Evolutionary conservation across 1,284 basidiomycete genomes (phyloP).

Genomic region (Melampsora abietis-canadensis): DNA sequence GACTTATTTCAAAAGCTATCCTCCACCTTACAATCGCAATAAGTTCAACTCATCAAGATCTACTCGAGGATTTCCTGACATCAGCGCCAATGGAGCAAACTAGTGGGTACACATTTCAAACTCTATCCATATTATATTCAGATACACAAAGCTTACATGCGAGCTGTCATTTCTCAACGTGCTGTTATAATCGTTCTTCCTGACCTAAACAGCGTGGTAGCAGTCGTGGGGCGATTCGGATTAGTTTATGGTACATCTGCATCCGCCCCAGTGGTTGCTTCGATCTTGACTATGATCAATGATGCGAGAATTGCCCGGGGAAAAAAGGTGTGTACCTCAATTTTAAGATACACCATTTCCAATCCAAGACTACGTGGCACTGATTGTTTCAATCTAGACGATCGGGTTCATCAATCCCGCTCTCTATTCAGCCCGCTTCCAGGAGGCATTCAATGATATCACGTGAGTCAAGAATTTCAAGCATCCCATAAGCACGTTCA

Average conservation of each 20-base stretch:
- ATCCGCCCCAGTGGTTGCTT: constrained; percentile 56
- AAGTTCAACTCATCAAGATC: constrained; percentile 60
- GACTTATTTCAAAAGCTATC: constrained; percentile 52
- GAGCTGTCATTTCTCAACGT: no score
- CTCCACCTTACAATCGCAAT: constrained; percentile 55
- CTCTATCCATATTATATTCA: no score
- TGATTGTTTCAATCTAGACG: constrained; percentile 43
- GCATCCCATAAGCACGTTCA: no score
- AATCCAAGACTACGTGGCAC: constrained; percentile 51
- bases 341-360: constrained; percentile 51
- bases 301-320: constrained; percentile 54
- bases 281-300: constrained; percentile 63
- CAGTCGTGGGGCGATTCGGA: constrained; percentile 51
- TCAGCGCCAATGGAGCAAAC: constrained; percentile 55
- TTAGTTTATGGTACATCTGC: constrained; percentile 51
- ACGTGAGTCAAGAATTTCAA: constrained; percentile 48
- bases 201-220: constrained; percentile 49
- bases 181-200: no score
- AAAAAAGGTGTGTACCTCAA: no score
- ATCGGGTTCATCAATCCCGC: constrained; percentile 65
- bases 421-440: constrained; percentile 57
- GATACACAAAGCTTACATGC: no score
- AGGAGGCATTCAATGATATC: constrained; percentile 59
- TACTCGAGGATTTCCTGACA: constrained; percentile 55
- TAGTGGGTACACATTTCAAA: constrained; percentile 47